phyloP scores from a whole-genome alignment of 331 rosid genomes.

The Malus hybrid region DNA sequence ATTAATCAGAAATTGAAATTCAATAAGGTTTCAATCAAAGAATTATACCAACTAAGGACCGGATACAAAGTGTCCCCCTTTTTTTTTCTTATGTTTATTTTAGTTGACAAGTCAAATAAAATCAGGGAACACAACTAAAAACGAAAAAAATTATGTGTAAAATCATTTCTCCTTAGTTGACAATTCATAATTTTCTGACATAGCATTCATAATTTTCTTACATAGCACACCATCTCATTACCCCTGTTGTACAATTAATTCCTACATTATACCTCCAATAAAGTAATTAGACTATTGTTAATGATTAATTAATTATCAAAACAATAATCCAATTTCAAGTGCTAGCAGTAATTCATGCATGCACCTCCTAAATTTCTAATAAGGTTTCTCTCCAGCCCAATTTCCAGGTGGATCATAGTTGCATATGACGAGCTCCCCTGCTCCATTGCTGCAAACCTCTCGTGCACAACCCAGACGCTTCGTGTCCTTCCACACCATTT shows the following conservation, averaged over 20 bases:
- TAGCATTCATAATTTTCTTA: background rate
- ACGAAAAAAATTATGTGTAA: no score
- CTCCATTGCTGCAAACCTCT: background rate
- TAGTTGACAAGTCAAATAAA: no score
- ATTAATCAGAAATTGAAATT: no score
- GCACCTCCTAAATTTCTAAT: background rate
- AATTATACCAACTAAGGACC: no score
- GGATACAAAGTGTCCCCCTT: no score
- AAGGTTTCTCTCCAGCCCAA: background rate
- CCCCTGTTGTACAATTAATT: background rate
- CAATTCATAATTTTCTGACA: no score
- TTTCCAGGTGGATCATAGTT: background rate
- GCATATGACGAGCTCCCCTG: background rate
- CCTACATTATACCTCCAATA: no score
- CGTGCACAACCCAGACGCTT: constrained; percentile 13
- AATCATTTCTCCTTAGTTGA: no score
- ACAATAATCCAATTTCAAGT: background rate
- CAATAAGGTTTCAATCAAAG: no score
- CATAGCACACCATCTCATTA: background rate
- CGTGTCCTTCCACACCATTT: constrained; percentile 32
- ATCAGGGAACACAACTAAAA: no score
- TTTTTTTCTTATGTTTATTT: no score
- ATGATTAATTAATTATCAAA: background rate
- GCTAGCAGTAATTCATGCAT: background rate
- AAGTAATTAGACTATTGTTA: background rate